A percentile compares a stretch with the other conserved stretches of the same genome.
phyloP scores from a whole-genome alignment of 495 filamentous ascomycete genomes.

The Pseudomonodictys pantanalensis region DNA sequence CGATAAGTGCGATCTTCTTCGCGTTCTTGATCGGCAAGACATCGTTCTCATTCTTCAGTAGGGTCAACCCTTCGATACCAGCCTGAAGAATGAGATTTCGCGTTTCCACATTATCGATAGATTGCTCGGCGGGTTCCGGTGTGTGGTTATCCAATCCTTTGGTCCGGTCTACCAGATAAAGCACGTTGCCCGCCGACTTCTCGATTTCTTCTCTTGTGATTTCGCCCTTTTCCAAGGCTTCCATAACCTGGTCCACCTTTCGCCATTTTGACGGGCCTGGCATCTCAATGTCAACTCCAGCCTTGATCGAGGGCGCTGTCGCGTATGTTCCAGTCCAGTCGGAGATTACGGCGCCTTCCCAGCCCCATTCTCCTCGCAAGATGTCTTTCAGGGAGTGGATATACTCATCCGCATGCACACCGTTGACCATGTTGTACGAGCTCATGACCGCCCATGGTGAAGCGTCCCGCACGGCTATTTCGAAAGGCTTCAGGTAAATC shows the following conservation, averaged over 20 bases:
- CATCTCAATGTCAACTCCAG: slow-evolving; percentile 37
- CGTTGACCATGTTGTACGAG: slow-evolving; percentile 73
- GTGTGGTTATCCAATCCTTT: slow-evolving; percentile 26
- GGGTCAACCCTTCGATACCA: slow-evolving; percentile 37
- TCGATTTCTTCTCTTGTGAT: slow-evolving; percentile 30
- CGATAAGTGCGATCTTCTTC: slow-evolving; percentile 69
- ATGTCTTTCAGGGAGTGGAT: slow-evolving; percentile 60
- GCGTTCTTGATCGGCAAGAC: slow-evolving; percentile 34
- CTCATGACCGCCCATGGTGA: slow-evolving; percentile 70
- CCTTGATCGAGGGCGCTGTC: slow-evolving; percentile 25
- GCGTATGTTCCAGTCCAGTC: slow-evolving; percentile 38
- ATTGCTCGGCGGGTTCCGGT: slow-evolving; percentile 27
- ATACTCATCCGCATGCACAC: slow-evolving; percentile 66
- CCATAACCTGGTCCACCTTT: slow-evolving; percentile 21
- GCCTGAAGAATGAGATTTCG: slow-evolving; percentile 31
- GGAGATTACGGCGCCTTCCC: slow-evolving; percentile 48
- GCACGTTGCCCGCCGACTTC: slow-evolving; percentile 38
- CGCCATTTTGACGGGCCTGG: slow-evolving; percentile 31
- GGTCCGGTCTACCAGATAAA: slow-evolving; percentile 34
- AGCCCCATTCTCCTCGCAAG: slow-evolving; percentile 69
- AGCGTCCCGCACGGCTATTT: slow-evolving; percentile 64
- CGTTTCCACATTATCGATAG: slow-evolving; percentile 29
- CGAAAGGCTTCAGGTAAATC: slow-evolving; percentile 73
- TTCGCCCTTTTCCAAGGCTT: slow-evolving; percentile 29
- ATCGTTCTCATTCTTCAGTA: slow-evolving; percentile 40